phyloP scores from a whole-genome alignment of 1,284 basidiomycete genomes.

The Entoloma clypeatum region DNA sequence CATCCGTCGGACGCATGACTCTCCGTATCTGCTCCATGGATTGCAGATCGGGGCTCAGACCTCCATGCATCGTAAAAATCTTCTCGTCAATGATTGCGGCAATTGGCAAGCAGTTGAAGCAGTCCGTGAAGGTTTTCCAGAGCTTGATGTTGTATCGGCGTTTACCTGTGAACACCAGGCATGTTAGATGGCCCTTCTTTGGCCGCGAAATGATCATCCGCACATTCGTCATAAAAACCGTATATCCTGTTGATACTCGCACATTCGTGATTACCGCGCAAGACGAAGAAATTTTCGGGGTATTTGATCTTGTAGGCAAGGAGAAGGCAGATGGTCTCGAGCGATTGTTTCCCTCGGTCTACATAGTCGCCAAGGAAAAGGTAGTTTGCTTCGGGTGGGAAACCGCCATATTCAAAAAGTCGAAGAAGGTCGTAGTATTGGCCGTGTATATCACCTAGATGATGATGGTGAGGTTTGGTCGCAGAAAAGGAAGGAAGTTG shows the following conservation, averaged over 20 bases:
- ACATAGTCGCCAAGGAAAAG: constrained; percentile 95
- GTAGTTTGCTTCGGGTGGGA: constrained; percentile 95
- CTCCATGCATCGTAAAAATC: constrained; percentile 94
- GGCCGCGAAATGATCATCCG: constrained; percentile 28
- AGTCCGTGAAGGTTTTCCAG: constrained; percentile 98
- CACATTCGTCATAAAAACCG: constrained; percentile 96
- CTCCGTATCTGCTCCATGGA: constrained; percentile 99
- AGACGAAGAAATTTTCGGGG: constrained; percentile 96
- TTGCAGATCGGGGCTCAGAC: constrained; percentile 94
- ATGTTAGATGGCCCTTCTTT: constrained; percentile 5
- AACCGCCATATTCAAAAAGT: constrained; percentile 93
- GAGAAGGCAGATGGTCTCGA: constrained; percentile 90
- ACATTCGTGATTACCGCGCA: constrained; percentile 93
- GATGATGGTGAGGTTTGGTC: constrained; percentile 5
- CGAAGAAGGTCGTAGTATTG: constrained; percentile 94
- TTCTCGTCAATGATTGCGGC: constrained; percentile 97
- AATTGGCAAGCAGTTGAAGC: constrained; percentile 94
- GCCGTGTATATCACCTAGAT: constrained; percentile 86
- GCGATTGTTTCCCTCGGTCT: constrained; percentile 91
- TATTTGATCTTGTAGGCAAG: constrained; percentile 98
- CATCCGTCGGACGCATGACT: constrained; percentile 99
- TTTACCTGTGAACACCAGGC: constrained; percentile 61
- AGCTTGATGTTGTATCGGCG: constrained; percentile 97
- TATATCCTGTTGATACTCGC: constrained; percentile 95
- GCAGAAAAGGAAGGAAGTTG: constrained; percentile 11